Evolutionary conservation across 129 eudicot species (phyloP), one percentile per base, ranked within the genome.

Genomic region (Deinandra increscens): DNA sequence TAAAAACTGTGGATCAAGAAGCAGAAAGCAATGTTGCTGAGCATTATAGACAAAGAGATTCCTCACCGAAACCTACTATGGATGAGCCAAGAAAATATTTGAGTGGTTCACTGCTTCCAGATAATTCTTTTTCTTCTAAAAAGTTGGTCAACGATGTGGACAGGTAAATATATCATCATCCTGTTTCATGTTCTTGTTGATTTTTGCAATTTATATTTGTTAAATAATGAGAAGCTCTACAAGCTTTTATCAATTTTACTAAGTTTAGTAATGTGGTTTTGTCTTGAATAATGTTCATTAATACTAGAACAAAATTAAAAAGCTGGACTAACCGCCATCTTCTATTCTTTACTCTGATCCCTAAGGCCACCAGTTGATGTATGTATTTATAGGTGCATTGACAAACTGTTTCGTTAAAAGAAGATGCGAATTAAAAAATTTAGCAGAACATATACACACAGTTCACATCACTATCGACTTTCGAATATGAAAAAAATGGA

Each of bases 71-170:
- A 63, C 60, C 81, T 70, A 70, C 36, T 29, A 69, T 38, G 64
- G 68, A 81, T 48, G 96, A 79, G 72, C 81, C 78, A 58, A 83
- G 80, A 82, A 81, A 55, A 22, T 71, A 71, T 70, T 38, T 78
- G 66, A 89, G 98, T 73, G 90, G 91, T 81, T 88, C 97, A 26
- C 71, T 89, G 33, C 60, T 86, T 59, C 95, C 82, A 66, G 97
- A 89, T 59, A 75, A 83, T 51, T 66, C 68, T 75, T 64, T 59
- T 66, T 82, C 82, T 72, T 75, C 84, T 23, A 93, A 83, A 78
- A 87, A 81, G 79, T 26, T 75, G 18, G 61, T 50, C 42, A 69
- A 75, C 53, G 98, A 84, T 60, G 77, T 78, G 38, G 87, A 86
- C 54, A 88, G 97, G 97, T 91, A 83, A 83, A 61, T 46, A 62